Conservation (phyloP, 495 filamentous ascomycete species). For the Aspergillus sparsus region DNA sequence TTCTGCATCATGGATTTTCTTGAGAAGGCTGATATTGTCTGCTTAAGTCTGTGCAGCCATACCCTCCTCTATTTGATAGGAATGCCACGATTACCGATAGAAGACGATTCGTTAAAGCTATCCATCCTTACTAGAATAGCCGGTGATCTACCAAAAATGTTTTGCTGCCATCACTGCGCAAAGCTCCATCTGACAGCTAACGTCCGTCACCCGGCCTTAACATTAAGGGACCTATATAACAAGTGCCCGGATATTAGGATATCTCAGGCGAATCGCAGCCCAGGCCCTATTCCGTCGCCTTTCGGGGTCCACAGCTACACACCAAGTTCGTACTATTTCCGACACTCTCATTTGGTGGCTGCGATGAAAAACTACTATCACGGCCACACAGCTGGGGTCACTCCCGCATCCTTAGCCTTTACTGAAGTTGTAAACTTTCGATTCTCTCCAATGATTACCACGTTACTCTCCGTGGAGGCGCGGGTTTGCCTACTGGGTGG, state of each 20-base stretch:
- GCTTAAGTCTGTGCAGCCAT: slow-evolving; percentile 3
- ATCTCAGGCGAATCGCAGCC: neutral
- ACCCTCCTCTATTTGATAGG: neutral
- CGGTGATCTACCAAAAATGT: neutral
- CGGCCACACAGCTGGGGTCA: neutral
- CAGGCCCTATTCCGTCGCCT: neutral
- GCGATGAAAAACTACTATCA: slow-evolving; percentile 10
- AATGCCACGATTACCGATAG: neutral
- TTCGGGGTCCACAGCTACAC: neutral
- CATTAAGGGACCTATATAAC: neutral
- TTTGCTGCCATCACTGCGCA: neutral
- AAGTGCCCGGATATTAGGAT: neutral
- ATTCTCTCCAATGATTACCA: neutral
- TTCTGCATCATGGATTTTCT: slow-evolving; percentile 2
- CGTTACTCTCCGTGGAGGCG: neutral
- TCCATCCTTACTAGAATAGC: neutral
- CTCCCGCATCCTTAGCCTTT: neutral
- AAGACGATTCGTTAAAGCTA: neutral
- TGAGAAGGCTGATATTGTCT: neutral
- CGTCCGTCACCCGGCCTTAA: neutral
- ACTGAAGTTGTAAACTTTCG: neutral
- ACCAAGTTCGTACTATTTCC: neutral
- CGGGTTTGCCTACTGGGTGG: neutral
- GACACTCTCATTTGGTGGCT: slow-evolving; percentile 1
- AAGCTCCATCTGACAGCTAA: neutral